Evolutionary conservation across 108 stramenopile genomes (phyloP).

Genomic region (Cyclotella sp.): DNA sequence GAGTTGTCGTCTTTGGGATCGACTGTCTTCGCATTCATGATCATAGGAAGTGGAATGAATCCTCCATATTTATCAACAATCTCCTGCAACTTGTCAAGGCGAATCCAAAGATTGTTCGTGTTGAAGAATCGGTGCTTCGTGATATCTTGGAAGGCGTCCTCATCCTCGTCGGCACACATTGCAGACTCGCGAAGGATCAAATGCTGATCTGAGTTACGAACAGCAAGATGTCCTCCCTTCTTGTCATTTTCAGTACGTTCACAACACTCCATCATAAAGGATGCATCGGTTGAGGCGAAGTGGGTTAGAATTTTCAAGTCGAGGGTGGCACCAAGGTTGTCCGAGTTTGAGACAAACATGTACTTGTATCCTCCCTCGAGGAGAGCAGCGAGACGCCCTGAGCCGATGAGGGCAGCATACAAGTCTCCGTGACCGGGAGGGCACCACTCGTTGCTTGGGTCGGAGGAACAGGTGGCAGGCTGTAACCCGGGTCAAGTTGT

Average conservation of each 20-base stretch:
- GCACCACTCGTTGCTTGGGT: slow-evolving; percentile 98
- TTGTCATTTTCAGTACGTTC: slow-evolving; percentile 97
- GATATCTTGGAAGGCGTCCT: slow-evolving; percentile 95
- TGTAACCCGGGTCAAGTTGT: slow-evolving; percentile 2
- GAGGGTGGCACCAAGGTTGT: slow-evolving; percentile 99
- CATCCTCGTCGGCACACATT: slow-evolving; percentile 97
- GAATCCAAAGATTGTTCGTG: slow-evolving; percentile 99
- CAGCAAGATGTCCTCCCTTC: slow-evolving; percentile 98
- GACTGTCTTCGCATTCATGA: slow-evolving; percentile 98
- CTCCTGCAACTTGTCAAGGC: slow-evolving; percentile 95
- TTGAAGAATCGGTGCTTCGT: slow-evolving; percentile 98
- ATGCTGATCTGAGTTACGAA: slow-evolving; percentile 87
- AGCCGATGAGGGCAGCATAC: slow-evolving; percentile 97
- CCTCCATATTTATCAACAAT: slow-evolving; percentile 92
- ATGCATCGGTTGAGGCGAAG: slow-evolving; percentile 89
- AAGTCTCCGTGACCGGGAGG: slow-evolving; percentile 99
- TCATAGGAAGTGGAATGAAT: slow-evolving; percentile 98
- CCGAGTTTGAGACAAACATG: slow-evolving; percentile 99
- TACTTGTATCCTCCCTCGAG: slow-evolving; percentile 96
- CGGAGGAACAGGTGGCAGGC: slow-evolving; percentile 82
- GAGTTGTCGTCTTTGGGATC: slow-evolving; percentile 97
- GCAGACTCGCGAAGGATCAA: slow-evolving; percentile 97
- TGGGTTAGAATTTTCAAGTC: slow-evolving; percentile 95
- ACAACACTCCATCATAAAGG: slow-evolving; percentile 99
- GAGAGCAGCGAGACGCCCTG: slow-evolving; percentile 93